phyloP scores from a whole-genome alignment of 305 asterid species.

The Fraxinus greggii region DNA sequence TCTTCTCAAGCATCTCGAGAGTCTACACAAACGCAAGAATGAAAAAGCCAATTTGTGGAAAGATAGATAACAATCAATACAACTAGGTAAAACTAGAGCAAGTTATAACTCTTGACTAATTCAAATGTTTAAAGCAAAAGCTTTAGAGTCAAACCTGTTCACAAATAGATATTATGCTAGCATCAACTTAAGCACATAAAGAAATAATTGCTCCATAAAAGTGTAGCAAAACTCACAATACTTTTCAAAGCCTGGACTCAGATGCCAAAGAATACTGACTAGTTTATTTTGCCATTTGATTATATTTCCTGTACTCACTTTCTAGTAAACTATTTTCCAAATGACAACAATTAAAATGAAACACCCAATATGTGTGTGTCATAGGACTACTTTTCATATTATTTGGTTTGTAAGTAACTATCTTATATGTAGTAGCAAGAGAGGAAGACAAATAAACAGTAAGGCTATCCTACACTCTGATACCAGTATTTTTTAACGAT shows the following conservation, averaged over 20 bases:
- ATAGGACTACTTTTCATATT: not conserved
- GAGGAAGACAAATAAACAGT: not conserved
- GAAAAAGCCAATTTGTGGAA: conserved; percentile 6
- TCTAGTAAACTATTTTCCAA: not conserved
- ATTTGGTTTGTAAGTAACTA: not conserved
- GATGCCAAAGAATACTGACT: not conserved
- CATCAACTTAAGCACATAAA: conserved; percentile 7
- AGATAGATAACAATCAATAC: not conserved
- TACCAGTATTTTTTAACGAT: not conserved
- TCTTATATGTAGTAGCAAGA: not conserved
- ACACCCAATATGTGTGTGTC: not conserved
- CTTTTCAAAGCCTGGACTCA: not conserved
- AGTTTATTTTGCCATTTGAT: not conserved
- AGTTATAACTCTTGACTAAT: not conserved
- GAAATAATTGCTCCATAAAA: not conserved
- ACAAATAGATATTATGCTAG: not conserved
- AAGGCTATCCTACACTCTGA: not conserved
- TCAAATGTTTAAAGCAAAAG: not conserved
- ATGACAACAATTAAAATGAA: not conserved
- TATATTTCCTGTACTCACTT: not conserved
- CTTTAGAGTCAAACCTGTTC: not conserved
- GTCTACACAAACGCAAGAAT: conserved; percentile 41
- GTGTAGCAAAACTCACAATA: not conserved
- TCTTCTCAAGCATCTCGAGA: conserved; percentile 85
- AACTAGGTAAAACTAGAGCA: not conserved